A percentile compares a stretch with the other conserved stretches of the same genome.
phyloP scores from a whole-genome alignment of 257 asterid genomes.

The Salvia rosmarinus region DNA sequence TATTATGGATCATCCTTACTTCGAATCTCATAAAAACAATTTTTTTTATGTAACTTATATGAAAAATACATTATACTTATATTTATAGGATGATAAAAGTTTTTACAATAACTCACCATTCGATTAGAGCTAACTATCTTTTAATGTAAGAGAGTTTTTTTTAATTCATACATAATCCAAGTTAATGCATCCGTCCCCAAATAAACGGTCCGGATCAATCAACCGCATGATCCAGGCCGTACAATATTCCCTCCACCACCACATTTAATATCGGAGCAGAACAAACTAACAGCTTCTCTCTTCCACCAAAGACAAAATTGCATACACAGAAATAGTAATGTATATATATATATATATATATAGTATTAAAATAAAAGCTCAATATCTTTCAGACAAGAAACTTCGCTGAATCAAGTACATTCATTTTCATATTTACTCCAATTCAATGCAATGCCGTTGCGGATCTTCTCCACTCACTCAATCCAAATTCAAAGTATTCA shows the following conservation, averaged over 20 bases:
- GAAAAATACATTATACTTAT: too few relatives aligned
- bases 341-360: neutral
- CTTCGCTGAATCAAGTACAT: constrained; percentile 18
- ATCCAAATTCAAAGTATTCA: neutral
- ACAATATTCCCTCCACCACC: constrained; percentile 18
- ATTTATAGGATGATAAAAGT: too few relatives aligned
- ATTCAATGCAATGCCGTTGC: constrained; percentile 43
- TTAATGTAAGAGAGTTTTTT: too few relatives aligned
- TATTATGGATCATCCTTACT: too few relatives aligned
- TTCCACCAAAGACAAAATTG: constrained; percentile 9
- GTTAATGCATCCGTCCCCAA: neutral
- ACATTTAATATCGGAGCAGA: neutral
- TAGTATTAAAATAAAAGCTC: constrained; percentile 5
- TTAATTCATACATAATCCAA: too few relatives aligned
- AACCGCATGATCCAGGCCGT: constrained; percentile 10
- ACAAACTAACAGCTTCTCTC: neutral
- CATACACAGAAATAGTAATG: neutral
- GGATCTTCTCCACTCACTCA: constrained; percentile 15
- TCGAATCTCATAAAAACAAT: too few relatives aligned
- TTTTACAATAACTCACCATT: too few relatives aligned
- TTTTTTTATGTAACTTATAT: too few relatives aligned
- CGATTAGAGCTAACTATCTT: too few relatives aligned
- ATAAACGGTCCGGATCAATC: constrained; percentile 34
- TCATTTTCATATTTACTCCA: constrained; percentile 21
- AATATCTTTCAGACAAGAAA: constrained; percentile 15